Conservation (phyloP, 495 filamentous ascomycete genomes). For the Podospora pseudopauciseta region DNA sequence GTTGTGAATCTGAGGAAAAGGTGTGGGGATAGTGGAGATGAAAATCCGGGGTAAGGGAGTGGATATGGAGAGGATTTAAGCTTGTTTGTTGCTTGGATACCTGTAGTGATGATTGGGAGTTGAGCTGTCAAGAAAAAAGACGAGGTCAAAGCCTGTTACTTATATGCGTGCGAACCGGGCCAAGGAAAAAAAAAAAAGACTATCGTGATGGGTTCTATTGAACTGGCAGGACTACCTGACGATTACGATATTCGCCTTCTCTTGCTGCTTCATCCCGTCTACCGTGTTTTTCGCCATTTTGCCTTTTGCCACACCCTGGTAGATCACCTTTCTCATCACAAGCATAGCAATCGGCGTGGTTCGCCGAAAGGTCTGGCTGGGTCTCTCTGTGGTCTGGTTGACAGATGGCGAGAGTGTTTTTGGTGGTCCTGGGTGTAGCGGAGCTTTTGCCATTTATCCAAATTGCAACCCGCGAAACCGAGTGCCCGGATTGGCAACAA, state of each 20-base stretch:
- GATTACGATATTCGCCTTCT: background rate
- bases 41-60: background rate
- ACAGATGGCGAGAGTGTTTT: background rate
- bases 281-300: constrained; percentile 1
- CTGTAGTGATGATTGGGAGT: background rate
- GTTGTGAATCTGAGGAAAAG: background rate
- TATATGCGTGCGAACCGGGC: constrained; percentile 12
- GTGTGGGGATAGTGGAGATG: background rate
- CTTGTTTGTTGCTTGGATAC: background rate
- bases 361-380: background rate
- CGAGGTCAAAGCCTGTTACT: background rate
- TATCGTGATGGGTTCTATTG: background rate
- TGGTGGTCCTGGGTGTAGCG: background rate
- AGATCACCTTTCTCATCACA: background rate
- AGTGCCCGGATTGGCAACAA: constrained; percentile 37
- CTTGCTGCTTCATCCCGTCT: background rate
- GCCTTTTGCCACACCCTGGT: constrained; percentile 15
- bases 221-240: too few species aligned
- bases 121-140: background rate
- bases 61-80: background rate
- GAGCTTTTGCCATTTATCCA: constrained; percentile 35
- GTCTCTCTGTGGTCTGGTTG: background rate
- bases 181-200: background rate
- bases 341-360: background rate
- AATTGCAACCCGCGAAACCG: constrained; percentile 33